Conservation (phyloP, 352 stramenopile genomes). For the Globisporangium spinosum region DNA sequence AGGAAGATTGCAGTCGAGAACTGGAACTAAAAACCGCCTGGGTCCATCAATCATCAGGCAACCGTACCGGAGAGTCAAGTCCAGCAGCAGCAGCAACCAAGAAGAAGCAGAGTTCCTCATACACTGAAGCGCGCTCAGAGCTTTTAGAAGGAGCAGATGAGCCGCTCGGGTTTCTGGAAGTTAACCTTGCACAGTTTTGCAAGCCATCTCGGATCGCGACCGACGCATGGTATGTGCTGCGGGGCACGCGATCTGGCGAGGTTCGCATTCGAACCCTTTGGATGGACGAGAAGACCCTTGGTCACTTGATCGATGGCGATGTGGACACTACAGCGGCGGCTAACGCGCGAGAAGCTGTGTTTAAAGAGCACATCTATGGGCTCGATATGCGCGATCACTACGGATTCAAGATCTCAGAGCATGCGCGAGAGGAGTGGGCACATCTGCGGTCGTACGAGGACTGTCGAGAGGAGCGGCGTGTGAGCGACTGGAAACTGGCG, state of each 20-base stretch:
- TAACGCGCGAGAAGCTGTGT: slow-evolving; percentile 29
- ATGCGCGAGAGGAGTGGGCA: slow-evolving; percentile 36
- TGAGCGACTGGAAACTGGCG: slow-evolving; percentile 55
- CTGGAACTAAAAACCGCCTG: not conserved
- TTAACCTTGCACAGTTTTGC: slow-evolving; percentile 37
- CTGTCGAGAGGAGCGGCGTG: slow-evolving; percentile 62
- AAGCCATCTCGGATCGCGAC: slow-evolving; percentile 35
- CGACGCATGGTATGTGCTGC: slow-evolving; percentile 58
- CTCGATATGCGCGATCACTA: slow-evolving; percentile 50
- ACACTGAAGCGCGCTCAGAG: not conserved
- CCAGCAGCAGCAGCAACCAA: not conserved
- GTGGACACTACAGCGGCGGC: not conserved
- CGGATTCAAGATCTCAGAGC: slow-evolving; percentile 56
- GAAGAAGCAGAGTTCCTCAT: not conserved
- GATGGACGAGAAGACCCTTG: slow-evolving; percentile 22
- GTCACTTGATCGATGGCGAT: slow-evolving; percentile 16
- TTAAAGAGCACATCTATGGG: slow-evolving; percentile 35
- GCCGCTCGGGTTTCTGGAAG: slow-evolving; percentile 47
- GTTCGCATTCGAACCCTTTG: slow-evolving; percentile 63
- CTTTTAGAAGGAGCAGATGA: slow-evolving; percentile 31
- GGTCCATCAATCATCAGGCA: slow-evolving; percentile 1
- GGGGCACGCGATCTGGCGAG: slow-evolving; percentile 48
- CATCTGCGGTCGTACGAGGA: slow-evolving; percentile 72
- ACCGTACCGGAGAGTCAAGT: not conserved
- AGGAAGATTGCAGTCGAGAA: not conserved